phyloP scores from a whole-genome alignment of 2,329 filamentous ascomycete genomes.

The Arthrobotrys conoides region DNA sequence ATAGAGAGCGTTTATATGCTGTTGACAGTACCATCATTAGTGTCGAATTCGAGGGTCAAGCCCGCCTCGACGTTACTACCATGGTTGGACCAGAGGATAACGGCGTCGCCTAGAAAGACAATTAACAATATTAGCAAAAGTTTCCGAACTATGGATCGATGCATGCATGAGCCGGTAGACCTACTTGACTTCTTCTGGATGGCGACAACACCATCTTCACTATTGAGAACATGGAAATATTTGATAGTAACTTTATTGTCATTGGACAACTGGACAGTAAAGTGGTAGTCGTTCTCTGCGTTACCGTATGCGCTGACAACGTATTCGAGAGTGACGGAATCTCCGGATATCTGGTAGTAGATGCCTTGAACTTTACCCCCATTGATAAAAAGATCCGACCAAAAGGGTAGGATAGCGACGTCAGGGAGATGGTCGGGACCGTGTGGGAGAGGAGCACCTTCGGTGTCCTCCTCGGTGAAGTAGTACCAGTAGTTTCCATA shows the following conservation, averaged over 20 bases:
- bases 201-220: constrained; percentile 34
- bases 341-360: constrained; percentile 35
- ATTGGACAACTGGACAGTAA: constrained; percentile 24
- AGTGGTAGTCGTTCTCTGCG: constrained; percentile 41
- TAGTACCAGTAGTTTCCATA: constrained; percentile 40
- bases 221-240: constrained; percentile 34
- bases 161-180: no score
- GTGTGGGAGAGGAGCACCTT: constrained; percentile 39
- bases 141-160: no score
- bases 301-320: constrained; percentile 28
- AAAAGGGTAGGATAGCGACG: constrained; percentile 55
- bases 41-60: constrained; percentile 35
- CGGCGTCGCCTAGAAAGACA: constrained; percentile 10
- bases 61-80: constrained; percentile 13
- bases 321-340: constrained; percentile 39
- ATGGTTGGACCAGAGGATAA: constrained; percentile 27
- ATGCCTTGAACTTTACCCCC: constrained; percentile 39
- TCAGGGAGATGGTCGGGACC: constrained; percentile 38
- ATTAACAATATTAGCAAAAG: no score
- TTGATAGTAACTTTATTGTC: constrained; percentile 38
- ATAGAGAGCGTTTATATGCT: no score
- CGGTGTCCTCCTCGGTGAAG: constrained; percentile 34
- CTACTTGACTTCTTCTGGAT: constrained; percentile 51
- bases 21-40: constrained; percentile 25
- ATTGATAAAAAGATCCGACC: constrained; percentile 41